Evolutionary conservation across 2,329 filamentous ascomycete species (phyloP), one percentile per base, ranked within the genome.

Genomic region (Calcarisporium arbuscula): DNA sequence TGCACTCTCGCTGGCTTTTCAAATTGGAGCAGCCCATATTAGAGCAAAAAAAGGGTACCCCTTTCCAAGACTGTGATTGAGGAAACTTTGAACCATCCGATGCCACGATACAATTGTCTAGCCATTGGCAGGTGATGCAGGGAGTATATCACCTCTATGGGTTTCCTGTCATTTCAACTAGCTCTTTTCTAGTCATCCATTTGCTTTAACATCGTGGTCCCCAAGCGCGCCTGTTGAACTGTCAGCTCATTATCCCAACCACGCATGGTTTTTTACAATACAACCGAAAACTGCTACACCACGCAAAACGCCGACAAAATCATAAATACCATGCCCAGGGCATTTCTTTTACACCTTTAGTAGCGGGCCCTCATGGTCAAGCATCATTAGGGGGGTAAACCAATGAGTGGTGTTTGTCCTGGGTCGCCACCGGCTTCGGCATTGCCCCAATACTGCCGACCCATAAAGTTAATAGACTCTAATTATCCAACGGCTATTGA

Each of bases 151-250:
- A 19, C 9, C 19, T 19, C 28, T 9, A 19, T 19, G 19, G 28
- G 28, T 16, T 30, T 4, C 28, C 28, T 9, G 19, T 19, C 12
- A 19, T 30, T 19, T 30, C 28, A 19, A n/a, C n/a, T n/a, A n/a
- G n/a, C 28, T 30, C 28, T 19, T 30, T 6, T 30, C 28, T 11
- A 30, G 28, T 18, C 28, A 30, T 19, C 28, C 28, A 8, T 30
- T 30, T 18, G 16, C 20, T 19, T 11, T 30, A 8, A 30, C 28
- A 17, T 30, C 28, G 16, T 30, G 16, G 28, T 30, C 9, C 7
- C 28, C 28, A 14, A 19, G 14, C 20, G 16, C 28, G 8, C 28
- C 19, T 11, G 20, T 11, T 18, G 10, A 16, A 19, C 7, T 30
- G n/a, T 30, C 16, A 30, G 19, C 28, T 30, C 17, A 19, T 30